Conservation (phyloP, 306 rosid genomes). For the Begonia fuchsioides region DNA sequence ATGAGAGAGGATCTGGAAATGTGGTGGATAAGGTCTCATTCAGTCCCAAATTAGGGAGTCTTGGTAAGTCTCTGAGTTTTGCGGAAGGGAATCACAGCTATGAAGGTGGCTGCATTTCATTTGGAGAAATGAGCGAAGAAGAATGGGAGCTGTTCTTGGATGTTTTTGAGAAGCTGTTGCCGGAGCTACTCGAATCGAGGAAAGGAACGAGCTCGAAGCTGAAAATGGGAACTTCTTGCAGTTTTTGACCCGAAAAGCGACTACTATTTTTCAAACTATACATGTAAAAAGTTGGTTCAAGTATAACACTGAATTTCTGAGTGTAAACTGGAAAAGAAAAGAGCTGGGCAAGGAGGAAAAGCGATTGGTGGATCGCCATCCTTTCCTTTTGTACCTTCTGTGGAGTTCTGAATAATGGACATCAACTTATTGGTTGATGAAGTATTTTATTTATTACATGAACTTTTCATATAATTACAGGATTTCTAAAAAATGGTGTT, state of each 20-base stretch:
- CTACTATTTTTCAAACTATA: background rate
- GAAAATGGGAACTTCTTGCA: slow-evolving; percentile 37
- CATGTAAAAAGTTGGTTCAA: no score
- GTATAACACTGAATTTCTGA: no score
- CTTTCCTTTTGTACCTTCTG: slow-evolving; percentile 23
- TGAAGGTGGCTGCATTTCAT: slow-evolving; percentile 33
- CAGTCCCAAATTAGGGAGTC: slow-evolving; percentile 4
- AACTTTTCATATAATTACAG: background rate
- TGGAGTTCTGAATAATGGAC: background rate
- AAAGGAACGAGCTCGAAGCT: slow-evolving; percentile 30
- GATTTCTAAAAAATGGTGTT: background rate
- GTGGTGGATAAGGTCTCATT: background rate
- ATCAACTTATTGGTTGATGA: background rate
- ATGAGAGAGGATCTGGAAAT: background rate
- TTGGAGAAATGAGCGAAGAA: slow-evolving; percentile 45
- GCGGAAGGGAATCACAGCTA: slow-evolving; percentile 11
- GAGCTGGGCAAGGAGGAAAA: slow-evolving; percentile 18
- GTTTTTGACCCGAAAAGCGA: slow-evolving; percentile 14
- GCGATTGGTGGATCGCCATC: slow-evolving; percentile 52
- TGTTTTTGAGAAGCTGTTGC: slow-evolving; percentile 37
- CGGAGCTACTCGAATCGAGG: slow-evolving; percentile 19
- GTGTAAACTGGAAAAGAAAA: slow-evolving; percentile 4
- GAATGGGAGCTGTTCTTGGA: slow-evolving; percentile 64
- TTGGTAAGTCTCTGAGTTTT: slow-evolving; percentile 22
- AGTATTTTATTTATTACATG: background rate